Evolutionary conservation across 2,329 filamentous ascomycete genomes (phyloP).

Genomic region (Coleophoma eucalyptorum): DNA sequence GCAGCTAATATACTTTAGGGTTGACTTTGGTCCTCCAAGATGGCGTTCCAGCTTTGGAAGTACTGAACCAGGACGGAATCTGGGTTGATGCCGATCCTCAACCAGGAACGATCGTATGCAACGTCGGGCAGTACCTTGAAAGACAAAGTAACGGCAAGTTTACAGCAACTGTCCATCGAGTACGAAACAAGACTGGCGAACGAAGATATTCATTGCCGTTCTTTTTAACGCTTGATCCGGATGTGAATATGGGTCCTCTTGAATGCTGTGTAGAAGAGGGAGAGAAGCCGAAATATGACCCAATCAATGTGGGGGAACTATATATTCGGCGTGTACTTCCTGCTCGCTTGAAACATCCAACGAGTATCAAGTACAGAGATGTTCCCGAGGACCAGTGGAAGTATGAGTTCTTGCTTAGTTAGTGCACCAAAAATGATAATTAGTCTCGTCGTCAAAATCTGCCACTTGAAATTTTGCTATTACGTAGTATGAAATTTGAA

Average conservation of each 20-base stretch:
- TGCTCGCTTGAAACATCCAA: conserved; percentile 31
- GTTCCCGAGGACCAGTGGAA: conserved; percentile 30
- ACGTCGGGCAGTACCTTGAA: conserved; percentile 39
- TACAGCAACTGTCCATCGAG: conserved; percentile 39
- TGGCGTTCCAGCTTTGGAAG: conserved; percentile 28
- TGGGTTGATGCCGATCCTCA: conserved; percentile 37
- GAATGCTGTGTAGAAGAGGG: conserved; percentile 14
- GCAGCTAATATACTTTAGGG: conserved; percentile 7
- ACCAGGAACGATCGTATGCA: conserved; percentile 36
- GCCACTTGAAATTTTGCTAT: too few relatives aligned
- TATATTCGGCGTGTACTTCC: conserved; percentile 30
- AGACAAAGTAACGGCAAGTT: conserved; percentile 35
- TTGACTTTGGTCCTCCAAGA: conserved; percentile 35
- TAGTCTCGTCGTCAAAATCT: too few relatives aligned
- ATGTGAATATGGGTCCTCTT: conserved; percentile 13
- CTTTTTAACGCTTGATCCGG: conserved; percentile 30
- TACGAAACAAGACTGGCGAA: conserved; percentile 18
- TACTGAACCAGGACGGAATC: conserved; percentile 35
- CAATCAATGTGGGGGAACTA: conserved; percentile 27
- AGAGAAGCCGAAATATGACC: conserved; percentile 17
- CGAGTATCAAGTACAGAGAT: conserved; percentile 30
- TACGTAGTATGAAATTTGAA: too few relatives aligned
- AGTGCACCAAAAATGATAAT: neutral
- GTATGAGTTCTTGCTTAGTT: conserved; percentile 22
- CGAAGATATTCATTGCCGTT: conserved; percentile 35